Base-by-base conservation (phyloP, 768 basidiomycete species). In the Cubamyces sp. region DNA sequence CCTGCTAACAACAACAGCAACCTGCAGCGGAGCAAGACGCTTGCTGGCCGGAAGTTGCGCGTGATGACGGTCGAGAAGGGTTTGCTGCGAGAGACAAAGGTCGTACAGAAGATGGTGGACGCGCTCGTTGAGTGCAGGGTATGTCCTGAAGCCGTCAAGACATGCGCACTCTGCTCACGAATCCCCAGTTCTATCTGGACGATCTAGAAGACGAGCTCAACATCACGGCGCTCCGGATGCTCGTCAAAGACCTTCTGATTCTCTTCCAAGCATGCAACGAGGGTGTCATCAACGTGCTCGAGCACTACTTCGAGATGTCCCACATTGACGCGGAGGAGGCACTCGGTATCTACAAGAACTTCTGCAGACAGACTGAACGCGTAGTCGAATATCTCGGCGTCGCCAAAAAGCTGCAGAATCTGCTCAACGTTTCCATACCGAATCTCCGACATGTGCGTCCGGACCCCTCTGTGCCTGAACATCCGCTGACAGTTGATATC, bases 271-370 rank as follows among this genome's bases (percentile, higher is more conserved):
- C 94, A 2, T 90, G 94, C 43, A 99, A 99, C 68, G 97, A 99
- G 71, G 97, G 96, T 42, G 93, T 90, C 18, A 87, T 89, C 69
- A 91, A 91, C 68, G 85, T 90, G 39, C 78, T 91, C 47, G 97
- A 98, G 71, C 91, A 96, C 76, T 99, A 97, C 75, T 98, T 98
- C 70, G 96, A 97, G 73, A 98, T 98, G 97, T 93, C 94, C 0
- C 90, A 91, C 64, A 75, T 87, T n/a, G 96, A 98, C 71, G 97
- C 96, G 0, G 77, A 83, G 40, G 87, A 91, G 34, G 92, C 96
- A 2, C 83, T 98, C 25, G 74, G 77, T 18, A 87, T 98, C 63
- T 99, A 99, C 78, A 91, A 94, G 57, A 86, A 90, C 62, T 99
- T 99, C 75, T 98, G 96, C 76, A 87, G 84, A 52, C 94, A 98